Base-by-base conservation (phyloP, 306 rosid species). In the Begonia fuchsioides region DNA sequence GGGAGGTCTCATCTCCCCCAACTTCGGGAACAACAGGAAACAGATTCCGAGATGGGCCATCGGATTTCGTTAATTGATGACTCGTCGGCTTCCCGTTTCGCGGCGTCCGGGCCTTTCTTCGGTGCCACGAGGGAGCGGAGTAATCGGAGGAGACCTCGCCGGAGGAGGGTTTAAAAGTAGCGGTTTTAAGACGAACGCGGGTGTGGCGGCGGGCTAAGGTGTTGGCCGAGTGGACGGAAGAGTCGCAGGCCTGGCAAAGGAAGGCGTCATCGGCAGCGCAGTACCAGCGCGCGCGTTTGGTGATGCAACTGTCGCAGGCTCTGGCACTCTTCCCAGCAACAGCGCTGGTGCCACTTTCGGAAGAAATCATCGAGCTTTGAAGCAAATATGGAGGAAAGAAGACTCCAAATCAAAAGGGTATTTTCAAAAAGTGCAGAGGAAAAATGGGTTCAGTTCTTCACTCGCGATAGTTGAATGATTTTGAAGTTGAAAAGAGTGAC, bases 191-290 rank as follows among this genome's bases (percentile, higher is more conserved):
- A 8, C 82, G 83, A 10, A 90, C 77, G 12, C 98, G 43, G 18
- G 73, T 72, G 19, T 92, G 98, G 26, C 96, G 56, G 0, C 78
- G 68, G 8, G 98, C 92, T 51, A 90, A 54, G 0, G 81, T 56
- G 10, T 92, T 92, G 3, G 96, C 96, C 0, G 96, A 85, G 77
- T 92, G 98, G 2, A 92, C 94, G 0, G 74, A 70, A 20, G 80
- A 72, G 72, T 92, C 96, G 16, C 98, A 92, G 2, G 79, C 49
- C 47, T 79, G 83, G 49, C 98, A 90, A 13, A 90, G 80, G 51
- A 90, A 90, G 39, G 96, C 98, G 51, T 90, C 98, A 48, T 90
- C 98, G 6, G 98, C 94, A 3, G 96, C 93, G 38, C 98, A 90
- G 51, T 81, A 90, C 98, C 96, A 85, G 0, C 98, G 84, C 8